Evolutionary conservation across 805 yeast species (phyloP), one percentile per base, ranked within the genome.

Genomic region (Alloascoidea hylecoeti): DNA sequence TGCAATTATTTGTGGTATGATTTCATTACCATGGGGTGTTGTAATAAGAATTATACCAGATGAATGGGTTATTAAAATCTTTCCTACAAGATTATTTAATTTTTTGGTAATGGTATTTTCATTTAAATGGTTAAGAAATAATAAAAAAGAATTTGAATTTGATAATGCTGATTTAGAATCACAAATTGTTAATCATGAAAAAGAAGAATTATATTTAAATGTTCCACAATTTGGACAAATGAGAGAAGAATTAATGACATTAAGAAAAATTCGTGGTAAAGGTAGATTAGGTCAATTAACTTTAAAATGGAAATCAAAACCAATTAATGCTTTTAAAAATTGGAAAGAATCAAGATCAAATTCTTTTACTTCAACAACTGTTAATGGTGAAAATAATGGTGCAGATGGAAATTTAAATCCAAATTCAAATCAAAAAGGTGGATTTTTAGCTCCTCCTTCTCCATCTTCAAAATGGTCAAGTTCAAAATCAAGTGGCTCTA

Each of bases 41-140:
- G 16, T 86, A 9, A 69, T 89, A 34, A 72, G 99, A 53, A 66
- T 79, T 6, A 66, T 81, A 23, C 98, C 99, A 2, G 95, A 94
- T 57, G 62, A 64, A 41, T 74, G 85, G 81, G 78, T 73, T 1
- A 65, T 67, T 40, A 63, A 54, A 40, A 50, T 71, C 12, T 81
- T 80, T 72, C 95, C 95, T 27, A 62, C 75, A 1, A 60, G 61
- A 42, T 60, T 68, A 4, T 70, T 70, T 53, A 57, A 61, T 35
- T 46, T 47, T 53, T 36, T 49, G 46, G 36, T 48, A 46, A 36
- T 46, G n/a, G n/a, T n/a, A n/a, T n/a, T n/a, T n/a, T n/a, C n/a
- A n/a, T n/a, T n/a, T n/a, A n/a, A n/a, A n/a, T n/a, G n/a, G 30
- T n/a, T 23, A 9, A 9, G 30, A 16, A 36, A 46, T 16, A 45